Evolutionary conservation across 2,329 filamentous ascomycete species (phyloP).

Genomic region (Mycosphaerella arachidis): DNA sequence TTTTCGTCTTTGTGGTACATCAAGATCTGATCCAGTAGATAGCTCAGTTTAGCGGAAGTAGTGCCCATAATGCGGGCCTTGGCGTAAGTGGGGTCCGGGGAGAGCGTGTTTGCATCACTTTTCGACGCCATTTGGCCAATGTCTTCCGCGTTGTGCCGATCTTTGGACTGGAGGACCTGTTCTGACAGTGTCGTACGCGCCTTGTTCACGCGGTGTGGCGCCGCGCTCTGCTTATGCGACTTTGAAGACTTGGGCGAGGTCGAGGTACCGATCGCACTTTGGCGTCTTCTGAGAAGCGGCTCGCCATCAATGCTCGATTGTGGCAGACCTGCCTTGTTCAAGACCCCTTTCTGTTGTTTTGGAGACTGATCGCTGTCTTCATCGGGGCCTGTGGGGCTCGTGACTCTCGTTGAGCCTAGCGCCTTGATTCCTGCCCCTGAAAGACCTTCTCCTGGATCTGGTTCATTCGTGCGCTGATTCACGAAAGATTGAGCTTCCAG

Average conservation of each 20-base stretch:
- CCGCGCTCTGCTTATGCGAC: background rate
- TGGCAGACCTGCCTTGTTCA: conserved; percentile 39
- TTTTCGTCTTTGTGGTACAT: conserved; percentile 69
- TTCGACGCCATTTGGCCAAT: background rate
- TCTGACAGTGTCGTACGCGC: background rate
- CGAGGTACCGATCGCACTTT: background rate
- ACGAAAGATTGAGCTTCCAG: conserved; percentile 54
- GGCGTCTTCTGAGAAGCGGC: conserved; percentile 30
- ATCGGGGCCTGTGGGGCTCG: background rate
- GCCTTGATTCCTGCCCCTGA: conserved; percentile 29
- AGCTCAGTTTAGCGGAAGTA: conserved; percentile 79
- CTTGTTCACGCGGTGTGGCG: background rate
- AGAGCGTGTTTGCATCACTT: background rate
- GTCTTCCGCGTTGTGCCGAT: background rate
- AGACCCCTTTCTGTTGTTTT: conserved; percentile 2
- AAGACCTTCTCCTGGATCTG: conserved; percentile 31
- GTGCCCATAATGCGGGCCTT: conserved; percentile 68
- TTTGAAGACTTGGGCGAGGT: background rate
- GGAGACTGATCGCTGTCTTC: background rate
- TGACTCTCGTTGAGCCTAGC: conserved; percentile 12
- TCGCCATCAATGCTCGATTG: conserved; percentile 37
- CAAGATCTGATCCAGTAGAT: conserved; percentile 69
- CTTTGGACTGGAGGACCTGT: background rate
- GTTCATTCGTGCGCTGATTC: conserved; percentile 30
- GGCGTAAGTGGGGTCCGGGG: conserved; percentile 51